Conservation (phyloP, 768 basidiomycete species). For the Suillus spraguei region DNA sequence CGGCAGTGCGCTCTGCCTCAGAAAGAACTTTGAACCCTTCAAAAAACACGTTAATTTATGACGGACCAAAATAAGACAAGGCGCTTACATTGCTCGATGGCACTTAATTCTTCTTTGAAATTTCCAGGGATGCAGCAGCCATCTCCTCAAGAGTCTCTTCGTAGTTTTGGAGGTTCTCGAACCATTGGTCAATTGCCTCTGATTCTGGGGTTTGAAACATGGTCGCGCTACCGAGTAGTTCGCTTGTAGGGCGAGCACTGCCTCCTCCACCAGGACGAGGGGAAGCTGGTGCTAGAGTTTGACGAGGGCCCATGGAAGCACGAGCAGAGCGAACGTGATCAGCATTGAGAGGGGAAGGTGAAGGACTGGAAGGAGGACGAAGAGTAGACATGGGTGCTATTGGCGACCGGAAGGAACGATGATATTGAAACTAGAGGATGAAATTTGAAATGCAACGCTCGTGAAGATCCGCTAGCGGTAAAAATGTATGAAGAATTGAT, state of each 20-base stretch:
- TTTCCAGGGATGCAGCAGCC: conserved; percentile 99
- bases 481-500: conserved; percentile 20
- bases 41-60: conserved; percentile 9
- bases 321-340: conserved; percentile 65
- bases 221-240: conserved; percentile 72
- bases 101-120: conserved; percentile 98
- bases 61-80: background rate
- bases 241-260: conserved; percentile 79
- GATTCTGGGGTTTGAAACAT: conserved; percentile 94
- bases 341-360: conserved; percentile 66
- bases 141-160: conserved; percentile 97
- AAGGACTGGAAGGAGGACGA: conserved; percentile 76
- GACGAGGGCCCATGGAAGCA: conserved; percentile 77
- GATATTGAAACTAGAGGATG: conserved; percentile 22
- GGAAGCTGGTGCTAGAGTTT: conserved; percentile 67
- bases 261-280: conserved; percentile 65
- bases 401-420: conserved; percentile 19
- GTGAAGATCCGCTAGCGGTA: conserved; percentile 36
- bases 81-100: conserved; percentile 95
- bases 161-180: conserved; percentile 96
- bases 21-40: conserved; percentile 99
- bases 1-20: conserved; percentile 99
- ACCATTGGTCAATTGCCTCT: conserved; percentile 98
- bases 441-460: conserved; percentile 8
- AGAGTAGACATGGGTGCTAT: conserved; percentile 57